Percentiles rank a stretch among this genome's conserved stretches.
phyloP scores from a whole-genome alignment of 306 rosid species.

The Ochetophila trinervis region DNA sequence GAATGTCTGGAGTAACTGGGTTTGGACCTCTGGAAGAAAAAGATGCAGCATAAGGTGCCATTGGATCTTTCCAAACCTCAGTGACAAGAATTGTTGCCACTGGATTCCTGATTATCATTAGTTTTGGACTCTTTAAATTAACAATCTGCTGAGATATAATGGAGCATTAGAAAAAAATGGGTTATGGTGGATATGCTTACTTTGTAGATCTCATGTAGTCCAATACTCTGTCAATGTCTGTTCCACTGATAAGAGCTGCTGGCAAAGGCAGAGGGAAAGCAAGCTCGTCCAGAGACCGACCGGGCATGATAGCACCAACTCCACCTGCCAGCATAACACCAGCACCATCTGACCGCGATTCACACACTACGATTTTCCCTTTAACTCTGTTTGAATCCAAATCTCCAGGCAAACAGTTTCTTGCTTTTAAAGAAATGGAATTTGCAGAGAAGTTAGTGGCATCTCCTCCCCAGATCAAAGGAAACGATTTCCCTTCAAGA shows the following conservation, averaged over 20 bases:
- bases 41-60: conserved; percentile 16
- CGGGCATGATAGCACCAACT: conserved; percentile 14
- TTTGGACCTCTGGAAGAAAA: conserved; percentile 31
- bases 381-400: conserved; percentile 15
- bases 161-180: too few species aligned
- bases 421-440: background rate
- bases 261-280: conserved; percentile 10
- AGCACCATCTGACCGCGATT: conserved; percentile 3
- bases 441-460: conserved; percentile 23
- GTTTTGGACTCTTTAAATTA: background rate
- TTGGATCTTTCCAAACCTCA: conserved; percentile 5
- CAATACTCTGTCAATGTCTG: conserved; percentile 12
- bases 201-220: conserved; percentile 22
- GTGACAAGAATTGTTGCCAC: conserved; percentile 17
- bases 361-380: conserved; percentile 29
- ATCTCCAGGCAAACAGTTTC: background rate
- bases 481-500: conserved; percentile 1
- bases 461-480: conserved; percentile 33
- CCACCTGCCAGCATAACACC: conserved; percentile 4
- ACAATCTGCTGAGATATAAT: background rate
- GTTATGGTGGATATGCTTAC: too few species aligned
- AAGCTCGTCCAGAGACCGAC: background rate
- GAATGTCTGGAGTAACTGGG: conserved; percentile 22
- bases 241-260: conserved; percentile 3
- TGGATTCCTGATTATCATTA: conserved; percentile 11